Evolutionary conservation across 2,329 filamentous ascomycete genomes (phyloP).

Genomic region (Plectosphaerella cucumerina): DNA sequence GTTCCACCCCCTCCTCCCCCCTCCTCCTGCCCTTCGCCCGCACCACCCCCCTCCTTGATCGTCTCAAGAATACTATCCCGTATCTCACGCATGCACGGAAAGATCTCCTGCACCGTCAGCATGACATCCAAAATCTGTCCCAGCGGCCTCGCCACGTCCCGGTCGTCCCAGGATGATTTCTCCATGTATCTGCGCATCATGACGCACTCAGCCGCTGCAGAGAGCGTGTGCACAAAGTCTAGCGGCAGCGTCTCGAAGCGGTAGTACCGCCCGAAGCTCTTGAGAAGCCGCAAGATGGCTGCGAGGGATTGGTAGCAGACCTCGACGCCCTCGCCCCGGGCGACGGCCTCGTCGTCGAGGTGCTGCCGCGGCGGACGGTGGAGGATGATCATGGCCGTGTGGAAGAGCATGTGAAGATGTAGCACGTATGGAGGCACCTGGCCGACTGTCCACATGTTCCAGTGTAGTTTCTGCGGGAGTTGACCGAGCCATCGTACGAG

Average conservation of each 20-base stretch:
- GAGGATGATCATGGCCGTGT: constrained; percentile 47
- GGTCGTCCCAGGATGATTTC: constrained; percentile 32
- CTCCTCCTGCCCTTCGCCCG: neutral
- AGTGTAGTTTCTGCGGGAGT: constrained; percentile 42
- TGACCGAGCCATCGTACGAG: constrained; percentile 41
- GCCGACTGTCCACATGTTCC: constrained; percentile 46
- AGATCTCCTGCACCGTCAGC: constrained; percentile 45
- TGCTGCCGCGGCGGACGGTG: constrained; percentile 42
- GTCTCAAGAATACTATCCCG: constrained; percentile 23
- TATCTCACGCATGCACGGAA: constrained; percentile 40
- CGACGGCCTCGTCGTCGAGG: constrained; percentile 32
- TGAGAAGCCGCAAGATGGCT: constrained; percentile 38
- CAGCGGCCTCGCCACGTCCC: constrained; percentile 44
- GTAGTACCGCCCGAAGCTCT: constrained; percentile 39
- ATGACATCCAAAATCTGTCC: constrained; percentile 45
- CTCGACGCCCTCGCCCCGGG: constrained; percentile 39
- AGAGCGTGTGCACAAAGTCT: constrained; percentile 45
- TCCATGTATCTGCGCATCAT: constrained; percentile 42
- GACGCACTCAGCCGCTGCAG: constrained; percentile 39
- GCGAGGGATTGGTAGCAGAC: constrained; percentile 45
- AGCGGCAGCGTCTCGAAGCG: constrained; percentile 38
- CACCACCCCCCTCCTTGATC: constrained; percentile 4
- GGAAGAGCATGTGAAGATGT: constrained; percentile 45
- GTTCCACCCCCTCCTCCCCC: neutral
- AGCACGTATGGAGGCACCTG: constrained; percentile 41